These are phyloP conservation scores for Triticum dicoccoides DNA, from an alignment of 176 grass and related monocot species.

Conservation along the genomic window DNA sequence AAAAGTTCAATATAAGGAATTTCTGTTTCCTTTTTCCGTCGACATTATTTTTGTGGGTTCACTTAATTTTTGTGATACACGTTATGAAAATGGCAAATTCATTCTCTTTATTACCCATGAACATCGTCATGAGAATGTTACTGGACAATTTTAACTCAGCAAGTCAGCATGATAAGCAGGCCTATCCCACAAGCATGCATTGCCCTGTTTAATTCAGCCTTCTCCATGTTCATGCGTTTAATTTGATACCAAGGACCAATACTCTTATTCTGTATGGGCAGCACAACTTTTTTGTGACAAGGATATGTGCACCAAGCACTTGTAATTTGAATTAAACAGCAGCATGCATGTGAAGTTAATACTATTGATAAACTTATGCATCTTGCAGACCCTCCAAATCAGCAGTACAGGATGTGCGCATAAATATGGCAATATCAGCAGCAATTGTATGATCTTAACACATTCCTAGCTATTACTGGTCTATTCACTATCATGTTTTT, in stretches of 20 bases:
- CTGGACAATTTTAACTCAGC: not conserved
- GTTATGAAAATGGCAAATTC: not conserved
- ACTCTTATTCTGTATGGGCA: not conserved
- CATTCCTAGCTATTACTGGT: not conserved
- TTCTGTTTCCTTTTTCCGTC: not conserved
- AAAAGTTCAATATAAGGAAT: conserved; percentile 1
- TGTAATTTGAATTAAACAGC: too few relatives aligned
- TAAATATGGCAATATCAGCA: conserved; percentile 88
- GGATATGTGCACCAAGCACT: not conserved
- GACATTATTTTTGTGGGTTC: not conserved
- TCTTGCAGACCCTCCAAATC: conserved; percentile 75
- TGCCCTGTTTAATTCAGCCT: not conserved
- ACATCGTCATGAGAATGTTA: not conserved
- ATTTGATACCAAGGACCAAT: not conserved
- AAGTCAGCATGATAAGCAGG: not conserved
- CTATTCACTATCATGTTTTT: conserved; percentile 2
- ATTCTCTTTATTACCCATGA: conserved; percentile 7
- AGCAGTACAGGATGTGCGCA: conserved; percentile 72
- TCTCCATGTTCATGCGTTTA: not conserved
- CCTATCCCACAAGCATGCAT: not conserved
- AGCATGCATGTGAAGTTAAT: conserved; percentile 3
- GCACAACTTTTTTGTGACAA: not conserved
- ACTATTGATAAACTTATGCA: conserved; percentile 23
- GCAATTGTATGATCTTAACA: conserved; percentile 63
- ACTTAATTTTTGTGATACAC: conserved; percentile 2